Evolutionary conservation across 441 rosid species (phyloP).

Genomic region (Eruca vesicaria): DNA sequence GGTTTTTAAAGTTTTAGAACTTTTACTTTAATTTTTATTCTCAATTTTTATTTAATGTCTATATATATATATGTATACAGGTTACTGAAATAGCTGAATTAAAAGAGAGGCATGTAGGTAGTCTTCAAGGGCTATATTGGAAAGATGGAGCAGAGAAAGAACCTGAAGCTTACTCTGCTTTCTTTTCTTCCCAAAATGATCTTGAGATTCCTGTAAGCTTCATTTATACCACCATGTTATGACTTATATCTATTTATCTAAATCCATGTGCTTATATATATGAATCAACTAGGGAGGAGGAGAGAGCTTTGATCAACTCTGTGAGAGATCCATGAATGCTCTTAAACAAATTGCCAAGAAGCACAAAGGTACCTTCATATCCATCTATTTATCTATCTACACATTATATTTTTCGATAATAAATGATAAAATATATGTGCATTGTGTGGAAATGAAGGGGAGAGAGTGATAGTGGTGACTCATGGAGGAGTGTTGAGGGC

Average conservation of each 20-base stretch:
- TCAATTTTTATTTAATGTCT: neutral
- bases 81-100: slow-evolving; percentile 34
- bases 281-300: slow-evolving; percentile 46
- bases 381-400: neutral
- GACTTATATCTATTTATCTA: neutral
- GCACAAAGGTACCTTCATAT: slow-evolving; percentile 37
- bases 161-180: slow-evolving; percentile 37
- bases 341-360: slow-evolving; percentile 42
- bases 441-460: slow-evolving; percentile 29
- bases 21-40: too few relatives aligned
- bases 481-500: too few relatives aligned
- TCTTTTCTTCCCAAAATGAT: slow-evolving; percentile 37
- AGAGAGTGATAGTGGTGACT: slow-evolving; percentile 49
- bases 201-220: slow-evolving; percentile 38
- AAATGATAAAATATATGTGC: neutral
- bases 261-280: neutral
- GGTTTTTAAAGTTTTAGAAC: neutral
- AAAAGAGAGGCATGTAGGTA: slow-evolving; percentile 43
- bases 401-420: too few relatives aligned
- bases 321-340: slow-evolving; percentile 42
- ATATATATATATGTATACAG: neutral
- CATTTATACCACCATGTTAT: neutral
- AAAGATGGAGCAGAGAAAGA: slow-evolving; percentile 35
- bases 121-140: slow-evolving; percentile 34
- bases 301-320: slow-evolving; percentile 56